Conservation (phyloP, 345 rosid species). For the Viola odorata region DNA sequence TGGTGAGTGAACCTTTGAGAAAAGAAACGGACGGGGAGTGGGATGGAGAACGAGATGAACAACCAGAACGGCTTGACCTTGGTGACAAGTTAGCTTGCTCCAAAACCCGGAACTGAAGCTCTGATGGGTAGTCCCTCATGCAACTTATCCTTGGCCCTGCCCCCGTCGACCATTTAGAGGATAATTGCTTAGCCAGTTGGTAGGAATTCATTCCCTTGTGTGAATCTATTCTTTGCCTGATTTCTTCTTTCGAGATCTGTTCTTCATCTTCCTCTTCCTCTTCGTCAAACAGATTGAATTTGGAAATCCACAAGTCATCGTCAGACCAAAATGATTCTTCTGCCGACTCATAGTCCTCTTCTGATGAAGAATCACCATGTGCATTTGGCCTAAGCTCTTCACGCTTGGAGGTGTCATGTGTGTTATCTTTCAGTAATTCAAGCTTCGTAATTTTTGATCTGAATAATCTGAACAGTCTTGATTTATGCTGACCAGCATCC, state of each 20-base stretch:
- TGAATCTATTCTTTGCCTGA: slow-evolving; percentile 67
- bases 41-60: slow-evolving; percentile 14
- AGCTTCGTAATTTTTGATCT: slow-evolving; percentile 34
- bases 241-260: slow-evolving; percentile 60
- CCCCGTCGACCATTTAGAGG: slow-evolving; percentile 83
- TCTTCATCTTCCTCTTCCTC: slow-evolving; percentile 46
- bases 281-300: slow-evolving; percentile 57
- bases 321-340: slow-evolving; percentile 61
- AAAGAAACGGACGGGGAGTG: slow-evolving; percentile 9
- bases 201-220: slow-evolving; percentile 67
- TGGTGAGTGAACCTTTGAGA: background rate
- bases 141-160: slow-evolving; percentile 94
- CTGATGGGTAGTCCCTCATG: slow-evolving; percentile 90
- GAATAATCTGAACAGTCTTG: slow-evolving; percentile 28
- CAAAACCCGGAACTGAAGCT: slow-evolving; percentile 62
- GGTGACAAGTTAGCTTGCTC: slow-evolving; percentile 79
- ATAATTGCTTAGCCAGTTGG: slow-evolving; percentile 68
- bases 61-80: slow-evolving; percentile 22
- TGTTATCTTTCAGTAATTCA: slow-evolving; percentile 29
- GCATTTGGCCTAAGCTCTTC: slow-evolving; percentile 13
- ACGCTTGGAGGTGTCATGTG: slow-evolving; percentile 13
- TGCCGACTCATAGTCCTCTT: slow-evolving; percentile 70
- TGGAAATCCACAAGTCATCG: slow-evolving; percentile 59
- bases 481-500: slow-evolving; percentile 12
- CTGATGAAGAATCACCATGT: slow-evolving; percentile 25